Evolutionary conservation across 2,329 filamentous ascomycete species (phyloP).

Genomic region (Epichloe coenophiala): DNA sequence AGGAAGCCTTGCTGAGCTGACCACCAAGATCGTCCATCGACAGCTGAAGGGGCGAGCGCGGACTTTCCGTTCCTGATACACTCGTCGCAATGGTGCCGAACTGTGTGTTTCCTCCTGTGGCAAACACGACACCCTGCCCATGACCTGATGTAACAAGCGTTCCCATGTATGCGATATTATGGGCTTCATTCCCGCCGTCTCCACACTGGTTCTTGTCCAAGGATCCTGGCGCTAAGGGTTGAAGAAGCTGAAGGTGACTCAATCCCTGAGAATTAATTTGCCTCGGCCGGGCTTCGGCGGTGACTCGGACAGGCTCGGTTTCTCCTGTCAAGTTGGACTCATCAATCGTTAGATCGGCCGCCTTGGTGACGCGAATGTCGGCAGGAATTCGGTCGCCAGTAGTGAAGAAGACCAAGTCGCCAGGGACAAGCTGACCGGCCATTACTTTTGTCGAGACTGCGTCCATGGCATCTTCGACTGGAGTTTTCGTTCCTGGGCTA

Average conservation of each 20-base stretch:
- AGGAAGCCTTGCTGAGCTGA: constrained; percentile 92
- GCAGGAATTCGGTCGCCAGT: constrained; percentile 94
- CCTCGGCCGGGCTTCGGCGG: constrained; percentile 40
- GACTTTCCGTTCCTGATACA: constrained; percentile 87
- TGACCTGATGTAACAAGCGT: constrained; percentile 90
- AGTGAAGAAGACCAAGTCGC: constrained; percentile 85
- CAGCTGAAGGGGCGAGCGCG: constrained; percentile 80
- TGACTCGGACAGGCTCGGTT: constrained; percentile 81
- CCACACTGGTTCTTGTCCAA: constrained; percentile 45
- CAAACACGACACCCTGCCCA: constrained; percentile 93
- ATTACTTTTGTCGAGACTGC: constrained; percentile 71
- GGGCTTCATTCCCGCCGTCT: constrained; percentile 48
- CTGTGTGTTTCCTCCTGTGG: constrained; percentile 83
- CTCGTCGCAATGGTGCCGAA: constrained; percentile 95
- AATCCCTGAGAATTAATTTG: constrained; percentile 15
- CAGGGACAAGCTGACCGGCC: constrained; percentile 76
- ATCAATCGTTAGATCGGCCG: constrained; percentile 83
- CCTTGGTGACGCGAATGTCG: constrained; percentile 85
- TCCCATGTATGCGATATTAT: constrained; percentile 97
- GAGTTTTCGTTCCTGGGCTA: constrained; percentile 37
- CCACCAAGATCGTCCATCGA: constrained; percentile 97
- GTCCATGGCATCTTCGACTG: constrained; percentile 51
- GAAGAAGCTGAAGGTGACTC: constrained; percentile 15
- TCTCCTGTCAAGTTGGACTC: constrained; percentile 95
- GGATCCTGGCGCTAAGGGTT: constrained; percentile 27